Conservation (phyloP, 176 grass and related monocot genomes). For the Bromus sterilis region DNA sequence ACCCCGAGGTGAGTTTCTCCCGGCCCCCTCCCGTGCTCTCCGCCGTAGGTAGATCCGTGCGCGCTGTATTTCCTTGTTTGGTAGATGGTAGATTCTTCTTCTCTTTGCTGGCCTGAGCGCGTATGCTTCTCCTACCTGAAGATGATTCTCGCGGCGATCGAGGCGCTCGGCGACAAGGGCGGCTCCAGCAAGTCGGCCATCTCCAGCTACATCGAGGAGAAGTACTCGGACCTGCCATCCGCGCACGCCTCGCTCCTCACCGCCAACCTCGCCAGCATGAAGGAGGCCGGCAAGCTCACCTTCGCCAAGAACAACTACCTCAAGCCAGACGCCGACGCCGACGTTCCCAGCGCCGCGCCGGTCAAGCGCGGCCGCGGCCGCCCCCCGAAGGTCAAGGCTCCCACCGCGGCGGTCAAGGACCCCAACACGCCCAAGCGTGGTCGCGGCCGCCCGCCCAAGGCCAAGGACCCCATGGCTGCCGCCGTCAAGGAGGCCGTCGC, state of each 20-base stretch:
- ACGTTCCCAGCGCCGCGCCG: conserved; percentile 13
- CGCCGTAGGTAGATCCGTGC: neutral
- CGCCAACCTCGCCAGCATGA: conserved; percentile 66
- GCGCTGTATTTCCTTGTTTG: neutral
- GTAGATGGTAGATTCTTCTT: neutral
- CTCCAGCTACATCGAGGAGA: conserved; percentile 53
- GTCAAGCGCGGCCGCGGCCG: conserved; percentile 56
- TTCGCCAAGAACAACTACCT: conserved; percentile 55
- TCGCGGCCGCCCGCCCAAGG: conserved; percentile 50
- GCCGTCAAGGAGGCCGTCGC: conserved; percentile 7
- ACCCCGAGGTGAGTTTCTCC: conserved; percentile 49
- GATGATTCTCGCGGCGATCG: conserved; percentile 77
- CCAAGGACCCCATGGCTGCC: neutral
- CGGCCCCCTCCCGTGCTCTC: neutral
- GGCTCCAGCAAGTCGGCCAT: conserved; percentile 65
- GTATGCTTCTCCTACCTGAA: neutral
- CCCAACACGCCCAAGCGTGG: neutral
- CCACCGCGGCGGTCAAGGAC: neutral
- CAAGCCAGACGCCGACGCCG: neutral
- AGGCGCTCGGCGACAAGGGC: conserved; percentile 29
- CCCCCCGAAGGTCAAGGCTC: conserved; percentile 56
- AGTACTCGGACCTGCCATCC: conserved; percentile 33
- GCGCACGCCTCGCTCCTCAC: conserved; percentile 44
- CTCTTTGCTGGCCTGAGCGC: neutral
- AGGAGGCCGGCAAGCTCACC: conserved; percentile 43